Conservation (phyloP, 768 basidiomycete species). For the Cystofilobasidium ferigula region DNA sequence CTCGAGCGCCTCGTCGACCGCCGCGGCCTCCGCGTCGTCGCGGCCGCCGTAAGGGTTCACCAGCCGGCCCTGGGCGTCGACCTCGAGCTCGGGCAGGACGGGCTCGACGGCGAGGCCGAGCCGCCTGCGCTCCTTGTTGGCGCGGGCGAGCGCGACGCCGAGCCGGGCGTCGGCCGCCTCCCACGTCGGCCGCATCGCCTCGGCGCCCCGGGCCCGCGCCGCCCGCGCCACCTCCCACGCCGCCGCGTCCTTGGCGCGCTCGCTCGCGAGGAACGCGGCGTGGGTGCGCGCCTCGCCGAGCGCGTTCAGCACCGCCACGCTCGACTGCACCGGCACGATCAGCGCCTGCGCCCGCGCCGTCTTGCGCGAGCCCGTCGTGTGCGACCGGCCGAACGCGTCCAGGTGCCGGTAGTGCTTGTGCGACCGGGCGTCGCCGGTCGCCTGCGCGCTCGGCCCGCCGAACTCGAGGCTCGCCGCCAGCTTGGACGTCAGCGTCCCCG, state of each 20-base stretch:
- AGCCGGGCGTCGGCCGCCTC: not conserved
- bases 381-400: not conserved
- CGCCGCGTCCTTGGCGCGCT: not conserved
- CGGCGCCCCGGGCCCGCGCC: not conserved
- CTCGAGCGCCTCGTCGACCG: too few relatives aligned
- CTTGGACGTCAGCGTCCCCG: too few relatives aligned
- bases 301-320: not conserved
- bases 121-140: not conserved
- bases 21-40: too few relatives aligned
- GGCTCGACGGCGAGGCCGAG: not conserved
- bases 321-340: not conserved
- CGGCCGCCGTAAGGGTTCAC: not conserved
- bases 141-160: not conserved
- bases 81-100: not conserved
- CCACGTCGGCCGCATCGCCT: not conserved
- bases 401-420: not conserved
- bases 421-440: not conserved
- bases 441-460: not conserved
- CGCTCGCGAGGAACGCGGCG: not conserved
- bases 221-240: too few relatives aligned
- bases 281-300: not conserved
- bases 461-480: not conserved
- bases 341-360: slow-evolving; percentile 1
- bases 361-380: slow-evolving; percentile 22
- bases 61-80: not conserved